phyloP scores from a whole-genome alignment of 495 filamentous ascomycete species.

The Lepidopterella palustris region DNA sequence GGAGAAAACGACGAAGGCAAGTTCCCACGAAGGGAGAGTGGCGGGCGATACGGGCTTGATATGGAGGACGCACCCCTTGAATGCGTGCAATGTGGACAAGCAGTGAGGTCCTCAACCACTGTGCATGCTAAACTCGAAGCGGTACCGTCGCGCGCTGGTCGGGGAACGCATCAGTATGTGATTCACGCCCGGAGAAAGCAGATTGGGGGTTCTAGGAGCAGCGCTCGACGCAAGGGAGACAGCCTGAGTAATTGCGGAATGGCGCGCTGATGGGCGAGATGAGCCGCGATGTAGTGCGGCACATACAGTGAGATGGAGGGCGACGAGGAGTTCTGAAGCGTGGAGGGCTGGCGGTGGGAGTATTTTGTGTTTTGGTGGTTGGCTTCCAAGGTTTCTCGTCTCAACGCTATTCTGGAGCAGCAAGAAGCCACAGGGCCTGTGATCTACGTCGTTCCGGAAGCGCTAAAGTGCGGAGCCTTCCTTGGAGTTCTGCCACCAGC shows the following conservation, averaged over 20 bases:
- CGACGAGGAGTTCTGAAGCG: neutral
- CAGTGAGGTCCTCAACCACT: constrained; percentile 19
- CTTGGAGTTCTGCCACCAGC: too few relatives aligned
- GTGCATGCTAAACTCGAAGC: constrained; percentile 31
- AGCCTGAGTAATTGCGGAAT: constrained; percentile 26
- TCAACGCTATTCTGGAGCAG: neutral
- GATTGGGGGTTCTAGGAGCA: neutral
- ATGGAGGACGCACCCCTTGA: constrained; percentile 23
- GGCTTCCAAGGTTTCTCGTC: too few relatives aligned
- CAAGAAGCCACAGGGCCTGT: neutral
- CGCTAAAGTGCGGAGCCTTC: neutral
- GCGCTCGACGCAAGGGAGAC: constrained; percentile 22
- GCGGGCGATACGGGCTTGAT: constrained; percentile 13
- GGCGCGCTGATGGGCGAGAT: constrained; percentile 6
- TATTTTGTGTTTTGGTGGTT: neutral
- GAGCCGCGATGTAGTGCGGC: neutral
- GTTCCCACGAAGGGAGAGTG: constrained; percentile 6
- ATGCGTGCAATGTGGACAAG: constrained; percentile 14
- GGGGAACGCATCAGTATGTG: constrained; percentile 28
- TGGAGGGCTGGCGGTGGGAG: neutral
- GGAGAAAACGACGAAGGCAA: constrained; percentile 13
- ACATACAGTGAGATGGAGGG: constrained; percentile 2
- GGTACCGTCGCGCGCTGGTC: constrained; percentile 22
- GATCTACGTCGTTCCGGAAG: neutral
- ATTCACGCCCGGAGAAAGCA: neutral